Evolutionary conservation across 495 filamentous ascomycete species (phyloP), one percentile per base, ranked within the genome.

Genomic region (Penicillium verhagenii): DNA sequence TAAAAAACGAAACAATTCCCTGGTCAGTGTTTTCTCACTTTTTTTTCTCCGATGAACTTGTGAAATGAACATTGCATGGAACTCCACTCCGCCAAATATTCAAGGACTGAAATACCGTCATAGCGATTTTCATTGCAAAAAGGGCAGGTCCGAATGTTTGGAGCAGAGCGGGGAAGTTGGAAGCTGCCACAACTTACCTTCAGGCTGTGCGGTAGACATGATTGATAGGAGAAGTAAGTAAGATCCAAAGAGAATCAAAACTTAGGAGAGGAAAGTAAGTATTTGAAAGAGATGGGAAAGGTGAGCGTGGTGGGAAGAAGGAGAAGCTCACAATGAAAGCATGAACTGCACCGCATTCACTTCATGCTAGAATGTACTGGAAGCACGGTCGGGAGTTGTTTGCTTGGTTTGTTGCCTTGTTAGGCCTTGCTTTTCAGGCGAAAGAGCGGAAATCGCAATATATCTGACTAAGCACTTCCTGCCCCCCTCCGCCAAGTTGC

Each of bases 341-440:
- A 52, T 53, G 61, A 51, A 59, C 58, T 53, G 54, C 54, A 43
- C 44, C 57, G 49, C 46, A 47, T 35, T 35, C 33, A 35, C 33
- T 14, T 50, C 44, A 33, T 60, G 50, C 39, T 73, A 69, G 71
- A 74, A 74, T 61, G 66, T 74, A 72, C 69, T 71, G 68, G 71
- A 74, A 74, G 51, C 59, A 60, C 56, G 13, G 7, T 8, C 35
- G 35, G 35, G 11, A 13, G 23, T 16, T 53, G 69, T 74, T 74
- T 74, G 72, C 48, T 51, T 52, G 38, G 67, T 75, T 75, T 75
- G 72, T 42, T 33, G 43, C 40, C 9, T 21, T n/a, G 10, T 43
- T 31, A 3, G 3, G 49, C 37, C 37, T 23, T 28, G 18, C 40
- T 42, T 53, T 57, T 70, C 45, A 64, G 64, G 64, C 61, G 31